Conservation (phyloP, 1,284 basidiomycete species). For the Puccinia polysora region DNA sequence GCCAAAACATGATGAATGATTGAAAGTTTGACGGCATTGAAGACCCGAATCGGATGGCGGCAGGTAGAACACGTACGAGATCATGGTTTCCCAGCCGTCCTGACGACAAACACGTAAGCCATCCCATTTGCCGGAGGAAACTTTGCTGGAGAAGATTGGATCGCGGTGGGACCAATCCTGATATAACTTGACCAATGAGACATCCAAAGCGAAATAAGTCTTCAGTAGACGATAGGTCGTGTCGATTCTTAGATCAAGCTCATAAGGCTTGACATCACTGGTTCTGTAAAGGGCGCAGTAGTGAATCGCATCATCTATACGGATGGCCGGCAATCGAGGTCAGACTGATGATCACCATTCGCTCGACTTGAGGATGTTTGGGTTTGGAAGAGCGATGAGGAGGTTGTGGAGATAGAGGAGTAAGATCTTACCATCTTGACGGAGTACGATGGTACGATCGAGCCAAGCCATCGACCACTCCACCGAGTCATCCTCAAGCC, state of each 20-base stretch:
- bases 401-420: too few species aligned
- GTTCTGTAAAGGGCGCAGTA: conserved; percentile 52
- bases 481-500: conserved; percentile 6
- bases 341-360: background rate
- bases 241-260: conserved; percentile 53
- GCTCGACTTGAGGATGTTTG: background rate
- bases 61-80: conserved; percentile 64
- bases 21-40: background rate
- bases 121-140: conserved; percentile 55
- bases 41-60: background rate
- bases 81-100: conserved; percentile 89
- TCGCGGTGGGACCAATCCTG: conserved; percentile 70
- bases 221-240: conserved; percentile 69
- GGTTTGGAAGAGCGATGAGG: background rate
- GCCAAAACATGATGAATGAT: background rate
- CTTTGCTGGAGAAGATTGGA: conserved; percentile 63
- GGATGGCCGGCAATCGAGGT: background rate
- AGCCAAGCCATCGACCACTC: conserved; percentile 49
- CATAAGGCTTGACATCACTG: conserved; percentile 51
- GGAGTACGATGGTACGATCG: conserved; percentile 49
- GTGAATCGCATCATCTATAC: conserved; percentile 54
- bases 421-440: conserved; percentile 49
- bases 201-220: conserved; percentile 83
- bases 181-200: conserved; percentile 72
- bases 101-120: conserved; percentile 72